phyloP scores from a whole-genome alignment of 192 early-diverging fungal genomes.

The Coemansia sp. region DNA sequence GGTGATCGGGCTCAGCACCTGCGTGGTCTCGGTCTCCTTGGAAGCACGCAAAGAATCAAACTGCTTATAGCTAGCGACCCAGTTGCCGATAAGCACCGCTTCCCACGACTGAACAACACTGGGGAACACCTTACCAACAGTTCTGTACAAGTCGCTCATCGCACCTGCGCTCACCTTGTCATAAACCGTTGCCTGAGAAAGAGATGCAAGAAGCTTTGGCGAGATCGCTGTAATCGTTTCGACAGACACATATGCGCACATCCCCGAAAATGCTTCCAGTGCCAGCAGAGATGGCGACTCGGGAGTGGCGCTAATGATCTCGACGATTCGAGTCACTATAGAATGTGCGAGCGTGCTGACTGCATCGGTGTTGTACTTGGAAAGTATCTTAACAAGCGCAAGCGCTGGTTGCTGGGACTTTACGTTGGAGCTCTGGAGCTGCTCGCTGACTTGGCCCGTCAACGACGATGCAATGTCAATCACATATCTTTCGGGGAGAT shows the following conservation, averaged over 20 bases:
- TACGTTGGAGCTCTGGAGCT: conserved; percentile 5
- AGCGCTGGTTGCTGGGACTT: conserved; percentile 14
- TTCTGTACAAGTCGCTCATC: conserved; percentile 23
- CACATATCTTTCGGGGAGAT: conserved; percentile 17
- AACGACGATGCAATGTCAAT: conserved; percentile 7
- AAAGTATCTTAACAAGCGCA: conserved; percentile 22
- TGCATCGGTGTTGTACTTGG: conserved; percentile 21
- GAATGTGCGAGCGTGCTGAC: conserved; percentile 2
- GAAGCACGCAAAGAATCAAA: conserved; percentile 17
- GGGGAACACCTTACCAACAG: conserved; percentile 24
- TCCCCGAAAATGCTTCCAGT: conserved; percentile 28
- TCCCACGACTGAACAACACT: conserved; percentile 19
- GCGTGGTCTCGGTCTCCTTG: conserved; percentile 16
- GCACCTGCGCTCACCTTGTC: conserved; percentile 24
- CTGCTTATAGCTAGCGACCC: conserved; percentile 14
- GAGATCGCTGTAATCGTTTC: conserved; percentile 2
- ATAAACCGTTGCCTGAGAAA: conserved; percentile 28
- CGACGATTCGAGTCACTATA: conserved; percentile 21
- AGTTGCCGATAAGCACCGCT: conserved; percentile 9
- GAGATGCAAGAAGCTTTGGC: conserved; percentile 12
- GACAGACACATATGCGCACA: conserved; percentile 29
- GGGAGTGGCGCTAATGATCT: conserved; percentile 21
- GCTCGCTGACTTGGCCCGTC: conserved; percentile 3
- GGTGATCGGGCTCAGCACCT: conserved; percentile 31
- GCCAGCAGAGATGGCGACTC: conserved; percentile 30